These are phyloP conservation scores for Saprolegnia diclina DNA, from an alignment of 352 stramenopile species.

Conservation along the genomic window DNA sequence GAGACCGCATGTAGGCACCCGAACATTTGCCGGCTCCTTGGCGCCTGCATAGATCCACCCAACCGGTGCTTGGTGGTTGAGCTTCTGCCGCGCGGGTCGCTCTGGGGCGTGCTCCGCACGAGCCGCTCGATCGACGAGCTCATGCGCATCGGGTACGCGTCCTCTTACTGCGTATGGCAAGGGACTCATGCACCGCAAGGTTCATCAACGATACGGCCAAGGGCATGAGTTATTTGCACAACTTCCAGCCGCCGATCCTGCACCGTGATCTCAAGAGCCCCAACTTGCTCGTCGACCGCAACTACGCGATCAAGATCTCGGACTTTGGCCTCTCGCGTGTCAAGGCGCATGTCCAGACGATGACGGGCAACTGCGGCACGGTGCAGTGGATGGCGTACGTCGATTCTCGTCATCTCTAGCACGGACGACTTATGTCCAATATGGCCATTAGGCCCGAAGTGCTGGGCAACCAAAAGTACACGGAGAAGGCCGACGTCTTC, in stretches of 20 bases:
- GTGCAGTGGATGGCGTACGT: constrained; percentile 85
- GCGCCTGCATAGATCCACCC: constrained; percentile 88
- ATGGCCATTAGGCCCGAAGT: constrained; percentile 68
- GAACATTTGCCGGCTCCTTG: constrained; percentile 96
- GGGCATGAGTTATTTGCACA: constrained; percentile 86
- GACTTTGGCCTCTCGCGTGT: constrained; percentile 89
- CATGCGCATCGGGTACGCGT: constrained; percentile 37
- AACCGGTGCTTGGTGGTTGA: constrained; percentile 96
- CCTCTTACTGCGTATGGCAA: too few relatives aligned
- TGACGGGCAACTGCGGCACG: constrained; percentile 89
- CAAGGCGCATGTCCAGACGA: constrained; percentile 88
- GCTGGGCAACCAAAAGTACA: constrained; percentile 88
- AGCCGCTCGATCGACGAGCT: constrained; percentile 42
- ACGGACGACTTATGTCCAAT: too few relatives aligned
- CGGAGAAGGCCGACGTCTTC: constrained; percentile 91
- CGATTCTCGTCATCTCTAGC: not conserved
- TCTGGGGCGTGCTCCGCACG: constrained; percentile 88
- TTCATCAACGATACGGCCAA: constrained; percentile 71
- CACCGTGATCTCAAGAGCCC: constrained; percentile 88
- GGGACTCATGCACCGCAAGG: too few relatives aligned
- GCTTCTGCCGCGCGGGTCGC: constrained; percentile 86
- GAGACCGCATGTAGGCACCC: constrained; percentile 60
- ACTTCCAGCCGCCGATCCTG: constrained; percentile 79
- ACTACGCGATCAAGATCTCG: constrained; percentile 87
- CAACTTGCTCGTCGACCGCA: constrained; percentile 79